Evolutionary conservation across 768 basidiomycete genomes (phyloP).

Genomic region (Coprinellus micaceus): DNA sequence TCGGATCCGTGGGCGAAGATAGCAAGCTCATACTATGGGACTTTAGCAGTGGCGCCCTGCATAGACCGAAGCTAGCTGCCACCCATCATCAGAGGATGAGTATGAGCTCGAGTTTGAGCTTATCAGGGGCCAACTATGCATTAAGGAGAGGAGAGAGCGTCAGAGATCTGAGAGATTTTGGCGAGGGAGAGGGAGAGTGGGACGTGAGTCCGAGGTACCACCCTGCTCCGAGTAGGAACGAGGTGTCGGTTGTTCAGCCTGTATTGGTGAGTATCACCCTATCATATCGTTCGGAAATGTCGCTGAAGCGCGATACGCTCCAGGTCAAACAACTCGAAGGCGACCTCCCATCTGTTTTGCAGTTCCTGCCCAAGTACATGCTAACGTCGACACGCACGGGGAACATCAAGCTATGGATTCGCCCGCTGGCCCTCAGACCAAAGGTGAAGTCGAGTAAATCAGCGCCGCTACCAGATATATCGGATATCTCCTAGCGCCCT

Average conservation of each 20-base stretch:
- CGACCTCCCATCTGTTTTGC: conserved; percentile 71
- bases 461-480: conserved; percentile 14
- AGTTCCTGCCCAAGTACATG: conserved; percentile 74
- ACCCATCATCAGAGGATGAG: conserved; percentile 72
- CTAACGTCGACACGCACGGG: conserved; percentile 78
- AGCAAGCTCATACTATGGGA: conserved; percentile 96
- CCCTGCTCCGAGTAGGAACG: conserved; percentile 85
- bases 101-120: conserved; percentile 73
- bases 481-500: conserved; percentile 22
- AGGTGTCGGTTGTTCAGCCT: conserved; percentile 87
- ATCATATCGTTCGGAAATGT: no score
- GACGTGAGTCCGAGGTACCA: conserved; percentile 60
- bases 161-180: no score
- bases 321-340: conserved; percentile 80
- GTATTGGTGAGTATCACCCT: conserved; percentile 73
- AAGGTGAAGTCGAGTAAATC: conserved; percentile 26
- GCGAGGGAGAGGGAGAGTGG: conserved; percentile 27
- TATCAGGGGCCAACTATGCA: conserved; percentile 30
- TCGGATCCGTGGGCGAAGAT: conserved; percentile 95
- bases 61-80: conserved; percentile 75
- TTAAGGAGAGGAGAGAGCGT: no score
- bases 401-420: conserved; percentile 79
- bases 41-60: conserved; percentile 87
- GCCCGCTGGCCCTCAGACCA: conserved; percentile 57
- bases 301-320: no score